Conservation (phyloP, 2,329 filamentous ascomycete genomes). For the Sporothrix inflata region DNA sequence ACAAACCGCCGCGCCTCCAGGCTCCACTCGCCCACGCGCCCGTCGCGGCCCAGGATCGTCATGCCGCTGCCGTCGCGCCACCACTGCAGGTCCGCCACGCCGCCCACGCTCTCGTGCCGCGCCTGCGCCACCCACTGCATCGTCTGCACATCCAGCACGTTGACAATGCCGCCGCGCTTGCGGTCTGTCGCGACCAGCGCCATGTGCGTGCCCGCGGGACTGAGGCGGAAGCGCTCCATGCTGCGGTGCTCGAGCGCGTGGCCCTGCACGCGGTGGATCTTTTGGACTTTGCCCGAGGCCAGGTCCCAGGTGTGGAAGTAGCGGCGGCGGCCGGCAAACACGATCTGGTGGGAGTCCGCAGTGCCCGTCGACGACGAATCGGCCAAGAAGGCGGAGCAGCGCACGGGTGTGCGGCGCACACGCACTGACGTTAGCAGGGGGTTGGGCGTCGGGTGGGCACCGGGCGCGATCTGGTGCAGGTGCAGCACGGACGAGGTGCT, state of each 20-base stretch:
- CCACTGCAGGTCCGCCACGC: conserved; percentile 91
- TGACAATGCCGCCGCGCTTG: conserved; percentile 87
- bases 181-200: conserved; percentile 77
- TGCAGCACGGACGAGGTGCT: conserved; percentile 83
- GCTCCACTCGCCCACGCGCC: conserved; percentile 89
- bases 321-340: conserved; percentile 82
- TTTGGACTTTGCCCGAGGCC: conserved; percentile 77
- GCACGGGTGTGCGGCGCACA: conserved; percentile 79
- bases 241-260: conserved; percentile 80
- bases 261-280: conserved; percentile 74
- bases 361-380: conserved; percentile 50
- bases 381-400: conserved; percentile 75
- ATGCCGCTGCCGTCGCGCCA: conserved; percentile 84
- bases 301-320: conserved; percentile 98
- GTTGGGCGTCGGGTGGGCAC: conserved; percentile 76
- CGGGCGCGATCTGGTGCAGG: conserved; percentile 84
- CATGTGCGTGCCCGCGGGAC: conserved; percentile 84
- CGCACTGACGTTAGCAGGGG: conserved; percentile 90
- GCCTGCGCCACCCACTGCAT: conserved; percentile 87
- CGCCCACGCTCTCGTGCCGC: conserved; percentile 77
- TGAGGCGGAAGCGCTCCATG: conserved; percentile 89
- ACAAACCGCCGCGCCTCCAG: conserved; percentile 69
- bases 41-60: conserved; percentile 80
- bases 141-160: conserved; percentile 76
- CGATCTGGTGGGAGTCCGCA: conserved; percentile 59